Conservation (phyloP, 1,284 basidiomycete genomes). For the Ustilago cynodontis region DNA sequence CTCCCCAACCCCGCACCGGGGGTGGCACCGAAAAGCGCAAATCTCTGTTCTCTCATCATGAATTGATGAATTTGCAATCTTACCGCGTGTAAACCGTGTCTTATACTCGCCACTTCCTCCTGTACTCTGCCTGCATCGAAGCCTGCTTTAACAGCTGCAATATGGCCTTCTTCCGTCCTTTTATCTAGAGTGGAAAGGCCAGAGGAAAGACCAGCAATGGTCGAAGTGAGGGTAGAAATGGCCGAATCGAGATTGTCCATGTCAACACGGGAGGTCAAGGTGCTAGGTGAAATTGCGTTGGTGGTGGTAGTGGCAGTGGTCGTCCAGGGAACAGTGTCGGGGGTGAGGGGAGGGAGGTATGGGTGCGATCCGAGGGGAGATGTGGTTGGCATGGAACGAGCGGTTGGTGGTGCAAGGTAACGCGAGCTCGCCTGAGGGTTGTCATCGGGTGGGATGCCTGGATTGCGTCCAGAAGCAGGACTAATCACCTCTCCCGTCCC, state of each 20-base stretch:
- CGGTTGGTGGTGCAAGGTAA: constrained; percentile 28
- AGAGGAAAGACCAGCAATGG: constrained; percentile 21
- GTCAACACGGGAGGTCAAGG: constrained; percentile 7
- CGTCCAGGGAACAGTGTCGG: not conserved
- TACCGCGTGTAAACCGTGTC: constrained; percentile 54
- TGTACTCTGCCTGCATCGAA: constrained; percentile 53
- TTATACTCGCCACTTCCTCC: constrained; percentile 50
- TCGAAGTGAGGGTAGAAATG: constrained; percentile 26
- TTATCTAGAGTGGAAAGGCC: constrained; percentile 39
- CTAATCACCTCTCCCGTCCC: constrained; percentile 3
- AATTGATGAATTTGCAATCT: constrained; percentile 58
- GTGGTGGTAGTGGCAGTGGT: constrained; percentile 1
- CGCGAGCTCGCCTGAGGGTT: not conserved
- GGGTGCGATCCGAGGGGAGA: constrained; percentile 6
- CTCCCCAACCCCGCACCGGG: too few species aligned
- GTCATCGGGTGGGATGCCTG: constrained; percentile 5
- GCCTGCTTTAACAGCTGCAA: constrained; percentile 42
- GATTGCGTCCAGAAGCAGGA: not conserved
- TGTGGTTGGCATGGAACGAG: constrained; percentile 32
- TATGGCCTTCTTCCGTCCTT: constrained; percentile 48
- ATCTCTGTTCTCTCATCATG: constrained; percentile 46
- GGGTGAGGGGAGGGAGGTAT: constrained; percentile 13
- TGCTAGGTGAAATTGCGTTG: constrained; percentile 6
- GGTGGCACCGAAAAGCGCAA: constrained; percentile 28
- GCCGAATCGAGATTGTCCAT: constrained; percentile 38